Percentiles rank a stretch among this genome's conserved stretches.
These are phyloP conservation scores for Castanea sativa DNA, from an alignment of 306 rosid species.

Conservation along the genomic window DNA sequence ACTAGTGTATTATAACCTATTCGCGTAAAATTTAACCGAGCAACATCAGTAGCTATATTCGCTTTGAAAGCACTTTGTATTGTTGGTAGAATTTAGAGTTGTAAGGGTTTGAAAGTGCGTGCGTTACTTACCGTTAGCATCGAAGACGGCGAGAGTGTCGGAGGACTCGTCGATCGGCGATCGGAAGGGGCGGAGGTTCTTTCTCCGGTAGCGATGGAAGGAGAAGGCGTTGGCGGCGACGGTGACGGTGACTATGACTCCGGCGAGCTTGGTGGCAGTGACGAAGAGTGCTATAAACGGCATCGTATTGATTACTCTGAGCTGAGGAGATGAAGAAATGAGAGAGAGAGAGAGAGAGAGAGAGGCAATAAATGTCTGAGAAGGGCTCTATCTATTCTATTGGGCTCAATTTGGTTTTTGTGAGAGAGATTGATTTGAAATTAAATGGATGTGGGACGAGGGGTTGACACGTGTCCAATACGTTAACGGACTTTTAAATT, in stretches of 20 bases:
- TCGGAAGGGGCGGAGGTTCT: slow-evolving; percentile 62
- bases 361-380: no score
- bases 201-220: slow-evolving; percentile 52
- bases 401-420: no score
- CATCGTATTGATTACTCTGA: slow-evolving; percentile 25
- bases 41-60: no score
- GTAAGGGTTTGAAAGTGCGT: background rate
- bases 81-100: no score
- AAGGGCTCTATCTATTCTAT: no score
- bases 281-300: slow-evolving; percentile 54
- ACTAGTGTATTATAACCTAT: background rate
- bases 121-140: slow-evolving; percentile 38
- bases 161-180: slow-evolving; percentile 77
- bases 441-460: no score
- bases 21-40: background rate
- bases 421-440: no score
- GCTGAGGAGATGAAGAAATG: no score
- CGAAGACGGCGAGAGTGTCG: slow-evolving; percentile 67
- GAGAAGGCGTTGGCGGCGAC: slow-evolving; percentile 82
- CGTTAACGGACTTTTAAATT: no score
- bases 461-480: no score
- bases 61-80: no score
- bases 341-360: no score
- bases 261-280: slow-evolving; percentile 79
- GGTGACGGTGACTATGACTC: slow-evolving; percentile 51